Evolutionary conservation across 257 asterid genomes (phyloP).

Genomic region (Solanum appendiculatum): DNA sequence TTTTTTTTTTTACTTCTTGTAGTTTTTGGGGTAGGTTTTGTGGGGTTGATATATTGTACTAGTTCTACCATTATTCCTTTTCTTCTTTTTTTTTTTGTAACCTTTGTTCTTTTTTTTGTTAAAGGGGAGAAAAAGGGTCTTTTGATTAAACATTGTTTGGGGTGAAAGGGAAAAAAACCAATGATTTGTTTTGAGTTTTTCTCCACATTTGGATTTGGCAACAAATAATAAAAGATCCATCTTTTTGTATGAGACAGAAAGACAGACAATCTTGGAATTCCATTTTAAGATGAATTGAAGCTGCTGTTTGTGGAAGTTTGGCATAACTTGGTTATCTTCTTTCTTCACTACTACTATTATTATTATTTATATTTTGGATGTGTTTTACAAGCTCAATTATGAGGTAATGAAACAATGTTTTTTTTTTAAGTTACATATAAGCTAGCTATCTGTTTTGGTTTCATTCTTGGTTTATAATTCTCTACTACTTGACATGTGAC

Average conservation of each 20-base stretch:
- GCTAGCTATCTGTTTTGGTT: background rate
- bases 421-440: background rate
- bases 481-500: background rate
- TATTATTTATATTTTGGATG: background rate
- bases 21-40: conserved; percentile 10
- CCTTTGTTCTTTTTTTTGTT: conserved; percentile 2
- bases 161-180: conserved; percentile 30
- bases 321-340: conserved; percentile 4
- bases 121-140: conserved; percentile 7
- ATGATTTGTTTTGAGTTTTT: conserved; percentile 28
- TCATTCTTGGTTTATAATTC: background rate
- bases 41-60: conserved; percentile 23
- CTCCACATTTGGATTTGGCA: conserved; percentile 2
- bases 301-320: background rate
- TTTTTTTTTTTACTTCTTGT: background rate
- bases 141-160: conserved; percentile 43
- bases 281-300: background rate
- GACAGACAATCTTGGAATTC: background rate
- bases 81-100: background rate
- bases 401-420: background rate
- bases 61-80: conserved; percentile 1
- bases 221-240: conserved; percentile 1
- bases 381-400: background rate
- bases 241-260: background rate
- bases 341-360: background rate